Conservation (phyloP, 1,139 yeast species). For the Hyphopichia wangnamkhiaoensis region DNA sequence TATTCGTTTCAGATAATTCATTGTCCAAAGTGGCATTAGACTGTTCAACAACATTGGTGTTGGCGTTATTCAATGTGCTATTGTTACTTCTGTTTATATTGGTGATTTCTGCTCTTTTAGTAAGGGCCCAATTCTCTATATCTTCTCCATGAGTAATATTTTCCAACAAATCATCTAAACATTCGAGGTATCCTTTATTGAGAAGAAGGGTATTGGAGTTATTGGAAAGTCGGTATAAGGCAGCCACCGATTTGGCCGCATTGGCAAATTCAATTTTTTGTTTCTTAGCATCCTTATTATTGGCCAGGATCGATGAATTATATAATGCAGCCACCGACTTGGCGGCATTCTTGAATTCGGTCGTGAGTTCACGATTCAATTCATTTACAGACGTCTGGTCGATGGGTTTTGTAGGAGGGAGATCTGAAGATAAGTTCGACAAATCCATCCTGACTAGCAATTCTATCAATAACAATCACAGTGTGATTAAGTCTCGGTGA, state of each 20-base stretch:
- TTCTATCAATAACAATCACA: too few species aligned
- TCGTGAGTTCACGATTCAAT: conserved; percentile 42
- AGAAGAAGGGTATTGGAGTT: conserved; percentile 42
- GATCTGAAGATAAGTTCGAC: conserved; percentile 51
- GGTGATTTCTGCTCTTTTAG: conserved; percentile 49
- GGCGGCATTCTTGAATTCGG: conserved; percentile 48
- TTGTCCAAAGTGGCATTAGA: not conserved
- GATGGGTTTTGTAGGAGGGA: conserved; percentile 52
- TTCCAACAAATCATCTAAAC: conserved; percentile 55
- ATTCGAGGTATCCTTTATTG: conserved; percentile 56
- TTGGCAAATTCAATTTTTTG: conserved; percentile 54
- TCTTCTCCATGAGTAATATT: conserved; percentile 49
- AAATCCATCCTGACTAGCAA: conserved; percentile 46
- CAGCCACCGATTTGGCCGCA: conserved; percentile 68
- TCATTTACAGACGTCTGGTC: conserved; percentile 45
- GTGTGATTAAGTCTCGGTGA: too few species aligned
- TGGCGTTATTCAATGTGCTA: conserved; percentile 1
- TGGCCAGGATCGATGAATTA: conserved; percentile 24
- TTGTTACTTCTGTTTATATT: conserved; percentile 15
- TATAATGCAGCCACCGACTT: conserved; percentile 46
- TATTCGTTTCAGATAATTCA: not conserved
- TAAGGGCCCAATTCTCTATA: conserved; percentile 54
- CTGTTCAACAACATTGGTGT: not conserved
- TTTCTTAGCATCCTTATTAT: conserved; percentile 7
- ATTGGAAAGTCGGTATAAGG: conserved; percentile 56